Conservation (phyloP, 1,284 basidiomycete genomes). For the Cryptococcus jaspeensis region DNA sequence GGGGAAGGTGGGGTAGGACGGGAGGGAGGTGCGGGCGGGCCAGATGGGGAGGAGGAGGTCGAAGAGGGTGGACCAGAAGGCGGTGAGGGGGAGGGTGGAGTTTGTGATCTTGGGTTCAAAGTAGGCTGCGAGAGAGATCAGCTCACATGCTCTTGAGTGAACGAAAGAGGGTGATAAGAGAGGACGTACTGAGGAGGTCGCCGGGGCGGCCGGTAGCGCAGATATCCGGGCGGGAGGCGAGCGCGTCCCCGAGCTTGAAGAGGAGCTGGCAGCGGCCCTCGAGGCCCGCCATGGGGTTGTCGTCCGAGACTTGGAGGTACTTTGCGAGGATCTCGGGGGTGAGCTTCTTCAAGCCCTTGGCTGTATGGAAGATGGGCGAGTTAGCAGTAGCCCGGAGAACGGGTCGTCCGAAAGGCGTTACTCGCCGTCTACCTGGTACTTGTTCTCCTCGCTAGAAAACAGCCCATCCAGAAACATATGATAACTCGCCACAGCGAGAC, state of each 20-base stretch:
- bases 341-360: slow-evolving; percentile 67
- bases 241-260: slow-evolving; percentile 67
- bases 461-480: slow-evolving; percentile 84
- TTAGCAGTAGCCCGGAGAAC: not conserved
- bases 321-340: slow-evolving; percentile 63
- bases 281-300: slow-evolving; percentile 86
- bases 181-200: slow-evolving; percentile 67
- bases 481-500: slow-evolving; percentile 85
- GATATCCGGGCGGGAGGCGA: slow-evolving; percentile 63
- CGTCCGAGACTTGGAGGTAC: slow-evolving; percentile 73
- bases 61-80: slow-evolving; percentile 79
- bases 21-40: slow-evolving; percentile 68
- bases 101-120: slow-evolving; percentile 22
- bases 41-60: slow-evolving; percentile 83
- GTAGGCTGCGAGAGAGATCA: slow-evolving; percentile 18
- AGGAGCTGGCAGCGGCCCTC: slow-evolving; percentile 80
- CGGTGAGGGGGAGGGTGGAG: slow-evolving; percentile 59
- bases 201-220: slow-evolving; percentile 73
- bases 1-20: slow-evolving; percentile 59
- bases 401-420: slow-evolving; percentile 5
- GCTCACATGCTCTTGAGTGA: not conserved
- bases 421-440: slow-evolving; percentile 74
- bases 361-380: slow-evolving; percentile 56
- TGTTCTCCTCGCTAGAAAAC: slow-evolving; percentile 72
- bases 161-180: not conserved